Evolutionary conservation across 306 rosid species (phyloP), one percentile per base, ranked within the genome.

Genomic region (Malus asiatica): DNA sequence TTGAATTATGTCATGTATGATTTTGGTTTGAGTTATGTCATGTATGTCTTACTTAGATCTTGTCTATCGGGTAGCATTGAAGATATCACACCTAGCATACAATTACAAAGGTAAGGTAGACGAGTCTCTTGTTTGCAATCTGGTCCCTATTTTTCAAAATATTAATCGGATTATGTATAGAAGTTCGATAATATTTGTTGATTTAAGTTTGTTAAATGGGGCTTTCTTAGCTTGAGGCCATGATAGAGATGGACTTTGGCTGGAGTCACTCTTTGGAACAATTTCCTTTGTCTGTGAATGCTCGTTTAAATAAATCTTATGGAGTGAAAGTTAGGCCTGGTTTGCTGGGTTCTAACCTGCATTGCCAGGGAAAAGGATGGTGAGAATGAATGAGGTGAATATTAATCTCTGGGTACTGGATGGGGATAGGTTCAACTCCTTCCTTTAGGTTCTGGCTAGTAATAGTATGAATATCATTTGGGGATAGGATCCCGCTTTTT

Each of bases 1-100:
- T 68, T 80, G 12, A 64, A 12, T 61, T 51, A 15, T 33, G 23
- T 66, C 19, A 8, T 53, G 29, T 55, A 64, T 62, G 71, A 14
- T 11, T 73, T 16, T 73, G 40, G 27, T 79, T 68, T 79, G 14
- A 45, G 14, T 59, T 46, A 13, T 30, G 30, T 65, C 16, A 6
- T 48, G 16, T 70, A 61, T 35, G 40, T 73, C 42, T 70, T 60
- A 57, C 32, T 79, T 27, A 32, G 75, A 40, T 66, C 55, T 70
- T 74, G 60, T 70, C n/a, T n/a, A 5, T 83, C 4, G 19, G 27
- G 45, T 18, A 35, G 72, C 35, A 46, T n/a, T 68, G 14, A 22
- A 55, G 11, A 30, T 38, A 16, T 69, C 42, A 48, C 11, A 13
- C 46, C 25, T 65, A 32, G 45, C 5, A 9, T 35, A 65, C 25